Conservation (phyloP, 805 yeast genomes). For the Hanseniaspora mollemarum region DNA sequence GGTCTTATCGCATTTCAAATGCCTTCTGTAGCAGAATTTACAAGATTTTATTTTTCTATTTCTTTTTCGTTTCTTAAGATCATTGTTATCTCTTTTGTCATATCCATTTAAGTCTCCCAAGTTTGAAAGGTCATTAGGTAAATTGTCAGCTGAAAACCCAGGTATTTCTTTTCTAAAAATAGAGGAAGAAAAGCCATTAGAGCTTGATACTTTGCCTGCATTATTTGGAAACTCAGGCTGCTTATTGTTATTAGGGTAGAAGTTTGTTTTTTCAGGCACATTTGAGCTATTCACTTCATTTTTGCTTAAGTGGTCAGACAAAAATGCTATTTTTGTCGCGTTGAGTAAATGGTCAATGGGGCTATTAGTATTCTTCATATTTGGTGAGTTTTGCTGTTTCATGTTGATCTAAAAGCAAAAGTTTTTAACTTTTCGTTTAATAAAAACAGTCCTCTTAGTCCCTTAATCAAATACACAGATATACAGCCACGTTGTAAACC, state of each 20-base stretch:
- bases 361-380: background rate
- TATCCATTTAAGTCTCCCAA: too few species aligned
- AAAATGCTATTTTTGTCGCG: slow-evolving; percentile 1
- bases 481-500: too few species aligned
- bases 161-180: background rate
- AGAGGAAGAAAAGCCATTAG: background rate
- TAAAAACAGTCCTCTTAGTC: background rate
- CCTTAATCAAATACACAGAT: too few species aligned
- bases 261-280: too few species aligned
- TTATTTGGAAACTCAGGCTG: background rate
- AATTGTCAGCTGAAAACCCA: background rate
- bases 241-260: too few species aligned
- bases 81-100: too few species aligned
- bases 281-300: background rate
- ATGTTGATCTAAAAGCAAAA: background rate
- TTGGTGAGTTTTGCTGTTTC: background rate
- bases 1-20: slow-evolving; percentile 26
- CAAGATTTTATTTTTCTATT: slow-evolving; percentile 25
- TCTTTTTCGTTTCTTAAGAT: slow-evolving; percentile 18
- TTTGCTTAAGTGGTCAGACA: background rate
- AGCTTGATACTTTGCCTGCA: too few species aligned
- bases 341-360: slow-evolving; percentile 5
- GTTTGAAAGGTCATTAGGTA: background rate
- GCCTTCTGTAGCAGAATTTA: slow-evolving; percentile 25
- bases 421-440: too few species aligned